Evolutionary conservation across 768 basidiomycete species (phyloP), one percentile per base, ranked within the genome.

Genomic region (Lactifluus subvellereus): DNA sequence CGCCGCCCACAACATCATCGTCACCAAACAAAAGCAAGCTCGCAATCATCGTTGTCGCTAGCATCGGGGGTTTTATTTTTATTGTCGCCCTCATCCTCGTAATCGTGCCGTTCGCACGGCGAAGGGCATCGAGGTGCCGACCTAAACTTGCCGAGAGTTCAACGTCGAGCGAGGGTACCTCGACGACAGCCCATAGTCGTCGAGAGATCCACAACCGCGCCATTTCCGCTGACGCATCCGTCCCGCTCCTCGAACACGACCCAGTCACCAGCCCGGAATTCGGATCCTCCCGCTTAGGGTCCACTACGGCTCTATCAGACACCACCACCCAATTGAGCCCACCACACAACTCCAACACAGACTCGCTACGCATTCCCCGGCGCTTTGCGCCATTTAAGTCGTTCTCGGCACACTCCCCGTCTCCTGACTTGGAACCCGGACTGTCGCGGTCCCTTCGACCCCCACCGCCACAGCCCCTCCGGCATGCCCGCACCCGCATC

Each of bases 161-260:
- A 6, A 22, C 54, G 0, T 49, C 49, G 13, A 64, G 63, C 27
- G 40, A 42, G 20, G 30, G 33, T 3, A 56, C 63, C 9, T 55
- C 53, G 4, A 18, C 62, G 22, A 61, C 58, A 1, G 11, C 18
- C 13, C 49, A 43, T 16, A 60, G 63, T 50, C 55, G 47, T 20
- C 40, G 57, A n/a, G 64, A 50, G 3, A 43, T 43, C 51, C 61
- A 63, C 52, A 60, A 60, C 38, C 65, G 67, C 32, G 10, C 38
- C 27, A 8, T 60, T 18, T 68, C 67, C 9, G 61, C 14, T 8
- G 67, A 66, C 32, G 65, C 67, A 27, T 66, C 61, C 27, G 59
- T 60, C 52, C 67, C 65, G 13, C 67, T 66, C 40, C 61, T 66
- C 51, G 56, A 62, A 14, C 45, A 55, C 42, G 64, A 65, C 33